phyloP scores from a whole-genome alignment of 192 early-diverging fungal genomes.

The Umbelopsis ramanniana region DNA sequence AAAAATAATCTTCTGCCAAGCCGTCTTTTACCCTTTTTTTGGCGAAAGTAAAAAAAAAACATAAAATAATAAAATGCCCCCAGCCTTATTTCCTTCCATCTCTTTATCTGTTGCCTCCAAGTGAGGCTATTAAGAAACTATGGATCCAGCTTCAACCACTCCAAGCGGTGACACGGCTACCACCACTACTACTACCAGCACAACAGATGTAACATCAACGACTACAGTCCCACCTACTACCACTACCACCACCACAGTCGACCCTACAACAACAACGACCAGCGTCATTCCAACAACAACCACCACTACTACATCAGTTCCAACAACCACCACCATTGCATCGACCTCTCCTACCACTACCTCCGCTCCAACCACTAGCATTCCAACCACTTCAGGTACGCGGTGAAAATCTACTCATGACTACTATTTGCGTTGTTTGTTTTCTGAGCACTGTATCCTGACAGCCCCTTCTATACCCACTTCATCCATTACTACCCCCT shows the following conservation, averaged over 20 bases:
- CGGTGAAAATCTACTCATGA: background rate
- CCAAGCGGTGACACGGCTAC: background rate
- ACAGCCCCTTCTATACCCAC: slow-evolving; percentile 1
- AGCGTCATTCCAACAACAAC: background rate
- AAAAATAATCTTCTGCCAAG: background rate
- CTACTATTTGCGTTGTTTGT: background rate
- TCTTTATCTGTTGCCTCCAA: background rate
- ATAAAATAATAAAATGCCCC: background rate
- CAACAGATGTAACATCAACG: background rate
- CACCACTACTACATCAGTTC: background rate
- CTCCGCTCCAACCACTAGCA: slow-evolving; percentile 2
- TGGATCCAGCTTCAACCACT: background rate
- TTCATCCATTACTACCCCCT: background rate
- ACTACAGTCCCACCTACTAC: background rate
- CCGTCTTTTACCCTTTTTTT: background rate
- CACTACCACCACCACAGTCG: background rate
- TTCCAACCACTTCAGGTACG: slow-evolving; percentile 8
- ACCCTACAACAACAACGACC: background rate
- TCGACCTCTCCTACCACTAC: background rate
- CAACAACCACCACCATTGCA: background rate
- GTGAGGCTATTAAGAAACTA: background rate
- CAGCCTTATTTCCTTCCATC: background rate
- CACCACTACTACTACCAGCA: background rate
- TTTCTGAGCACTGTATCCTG: slow-evolving; percentile 8
- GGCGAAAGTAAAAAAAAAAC: background rate